These are phyloP conservation scores for Botryotinia globosa DNA, from an alignment of 2,329 filamentous ascomycete genomes.

Conservation along the genomic window DNA sequence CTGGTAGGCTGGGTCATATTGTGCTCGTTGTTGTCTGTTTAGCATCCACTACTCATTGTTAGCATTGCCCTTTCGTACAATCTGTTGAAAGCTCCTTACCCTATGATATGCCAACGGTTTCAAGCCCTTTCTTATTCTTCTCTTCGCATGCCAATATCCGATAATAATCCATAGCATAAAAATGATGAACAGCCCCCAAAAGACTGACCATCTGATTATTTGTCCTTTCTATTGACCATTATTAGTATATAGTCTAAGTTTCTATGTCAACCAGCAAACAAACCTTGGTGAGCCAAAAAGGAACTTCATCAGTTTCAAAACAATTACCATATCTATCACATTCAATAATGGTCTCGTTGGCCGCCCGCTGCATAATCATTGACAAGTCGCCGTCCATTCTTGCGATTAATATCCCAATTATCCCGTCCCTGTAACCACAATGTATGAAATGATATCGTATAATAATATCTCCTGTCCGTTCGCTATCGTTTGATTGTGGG, in stretches of 20 bases:
- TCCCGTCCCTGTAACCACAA: neutral
- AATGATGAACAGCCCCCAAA: constrained; percentile 58
- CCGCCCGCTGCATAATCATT: neutral
- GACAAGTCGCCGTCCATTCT: constrained; percentile 5
- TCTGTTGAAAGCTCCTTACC: constrained; percentile 44
- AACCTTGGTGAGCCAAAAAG: constrained; percentile 45
- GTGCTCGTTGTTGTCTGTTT: constrained; percentile 34
- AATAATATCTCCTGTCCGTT: neutral
- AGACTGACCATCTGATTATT: constrained; percentile 66
- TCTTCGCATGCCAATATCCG: constrained; percentile 68
- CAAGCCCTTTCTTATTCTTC: constrained; percentile 62
- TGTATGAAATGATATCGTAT: neutral
- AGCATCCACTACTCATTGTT: constrained; percentile 36
- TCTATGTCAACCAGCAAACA: constrained; percentile 20
- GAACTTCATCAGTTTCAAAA: constrained; percentile 34
- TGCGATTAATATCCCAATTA: neutral
- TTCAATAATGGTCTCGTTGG: neutral
- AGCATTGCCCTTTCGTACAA: constrained; percentile 16
- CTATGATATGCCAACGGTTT: constrained; percentile 68
- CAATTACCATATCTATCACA: constrained; percentile 25
- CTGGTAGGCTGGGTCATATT: constrained; percentile 46
- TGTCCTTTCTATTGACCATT: constrained; percentile 35
- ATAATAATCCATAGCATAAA: constrained; percentile 62
- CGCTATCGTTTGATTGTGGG: neutral
- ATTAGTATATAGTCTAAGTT: constrained; percentile 28